Evolutionary conservation across 805 yeast species (phyloP).

Genomic region (Ogataea wickerhamii): DNA sequence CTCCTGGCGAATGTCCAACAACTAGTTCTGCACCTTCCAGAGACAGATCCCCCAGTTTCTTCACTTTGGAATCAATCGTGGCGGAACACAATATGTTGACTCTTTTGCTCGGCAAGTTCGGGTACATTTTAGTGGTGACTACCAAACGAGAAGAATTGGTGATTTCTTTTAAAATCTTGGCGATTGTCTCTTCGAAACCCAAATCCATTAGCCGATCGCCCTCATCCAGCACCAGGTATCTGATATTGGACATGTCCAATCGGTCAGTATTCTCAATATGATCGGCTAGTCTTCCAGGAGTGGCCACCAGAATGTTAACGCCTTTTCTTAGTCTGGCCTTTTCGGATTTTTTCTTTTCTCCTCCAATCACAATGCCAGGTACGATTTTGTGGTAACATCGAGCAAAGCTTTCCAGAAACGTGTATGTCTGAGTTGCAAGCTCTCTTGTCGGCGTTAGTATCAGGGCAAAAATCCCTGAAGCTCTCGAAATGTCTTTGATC

Average conservation of each 20-base stretch:
- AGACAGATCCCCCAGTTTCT: conserved; percentile 75
- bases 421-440: conserved; percentile 83
- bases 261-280: conserved; percentile 87
- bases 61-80: conserved; percentile 78
- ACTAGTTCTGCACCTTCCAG: conserved; percentile 72
- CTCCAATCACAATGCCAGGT: conserved; percentile 96
- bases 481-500: conserved; percentile 49
- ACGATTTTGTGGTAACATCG: conserved; percentile 84
- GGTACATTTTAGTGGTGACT: conserved; percentile 37
- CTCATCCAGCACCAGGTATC: conserved; percentile 93
- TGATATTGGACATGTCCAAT: conserved; percentile 64
- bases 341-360: conserved; percentile 95
- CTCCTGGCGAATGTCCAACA: conserved; percentile 49
- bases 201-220: conserved; percentile 95
- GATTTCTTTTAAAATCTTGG: conserved; percentile 64
- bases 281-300: conserved; percentile 95
- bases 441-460: conserved; percentile 94
- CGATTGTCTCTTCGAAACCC: conserved; percentile 92
- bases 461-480: conserved; percentile 83
- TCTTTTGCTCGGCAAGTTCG: conserved; percentile 63
- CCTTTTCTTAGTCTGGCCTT: conserved; percentile 96
- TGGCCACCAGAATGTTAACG: conserved; percentile 90
- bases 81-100: conserved; percentile 91
- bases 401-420: conserved; percentile 69
- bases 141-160: conserved; percentile 41